Conservation (phyloP, 2,329 filamentous ascomycete genomes). For the Pyrenophora teres region DNA sequence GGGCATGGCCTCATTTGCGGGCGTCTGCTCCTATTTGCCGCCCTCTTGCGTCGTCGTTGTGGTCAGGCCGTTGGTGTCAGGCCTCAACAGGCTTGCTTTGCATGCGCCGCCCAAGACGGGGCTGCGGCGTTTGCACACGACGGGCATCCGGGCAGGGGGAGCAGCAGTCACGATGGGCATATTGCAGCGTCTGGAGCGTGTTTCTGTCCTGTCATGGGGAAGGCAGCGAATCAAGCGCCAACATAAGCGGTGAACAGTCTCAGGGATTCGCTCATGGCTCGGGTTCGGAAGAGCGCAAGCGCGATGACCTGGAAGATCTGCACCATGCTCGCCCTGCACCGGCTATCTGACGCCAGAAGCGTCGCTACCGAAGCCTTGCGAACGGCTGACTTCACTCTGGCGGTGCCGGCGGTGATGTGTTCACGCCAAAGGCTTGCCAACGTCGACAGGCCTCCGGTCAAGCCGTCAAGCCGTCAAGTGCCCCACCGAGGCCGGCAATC, state of each 20-base stretch:
- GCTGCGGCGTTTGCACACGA: slow-evolving; percentile 32
- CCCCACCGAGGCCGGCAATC: slow-evolving; percentile 22
- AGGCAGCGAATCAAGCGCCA: slow-evolving; percentile 44
- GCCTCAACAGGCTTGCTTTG: slow-evolving; percentile 23
- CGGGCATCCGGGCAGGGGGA: slow-evolving; percentile 12
- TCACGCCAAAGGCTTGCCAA: slow-evolving; percentile 33
- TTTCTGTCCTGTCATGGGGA: slow-evolving; percentile 12
- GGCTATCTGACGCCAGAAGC: slow-evolving; percentile 42
- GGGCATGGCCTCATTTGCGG: background rate
- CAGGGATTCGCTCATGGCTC: slow-evolving; percentile 43
- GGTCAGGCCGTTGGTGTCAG: slow-evolving; percentile 17
- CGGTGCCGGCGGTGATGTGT: slow-evolving; percentile 46
- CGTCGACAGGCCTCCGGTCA: slow-evolving; percentile 18
- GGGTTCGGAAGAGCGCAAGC: slow-evolving; percentile 41
- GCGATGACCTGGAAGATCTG: slow-evolving; percentile 50
- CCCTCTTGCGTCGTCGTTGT: slow-evolving; percentile 16
- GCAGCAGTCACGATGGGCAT: slow-evolving; percentile 27
- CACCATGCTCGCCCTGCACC: slow-evolving; percentile 44
- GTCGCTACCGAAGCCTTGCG: slow-evolving; percentile 45
- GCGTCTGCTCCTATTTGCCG: slow-evolving; percentile 34
- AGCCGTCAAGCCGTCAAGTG: slow-evolving; percentile 10
- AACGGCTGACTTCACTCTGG: slow-evolving; percentile 45
- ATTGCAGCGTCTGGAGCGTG: slow-evolving; percentile 17
- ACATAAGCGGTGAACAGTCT: slow-evolving; percentile 44
- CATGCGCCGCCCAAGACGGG: slow-evolving; percentile 29